Base-by-base conservation (phyloP, 169 alveolate species). In the Sarcocystis neurona region DNA sequence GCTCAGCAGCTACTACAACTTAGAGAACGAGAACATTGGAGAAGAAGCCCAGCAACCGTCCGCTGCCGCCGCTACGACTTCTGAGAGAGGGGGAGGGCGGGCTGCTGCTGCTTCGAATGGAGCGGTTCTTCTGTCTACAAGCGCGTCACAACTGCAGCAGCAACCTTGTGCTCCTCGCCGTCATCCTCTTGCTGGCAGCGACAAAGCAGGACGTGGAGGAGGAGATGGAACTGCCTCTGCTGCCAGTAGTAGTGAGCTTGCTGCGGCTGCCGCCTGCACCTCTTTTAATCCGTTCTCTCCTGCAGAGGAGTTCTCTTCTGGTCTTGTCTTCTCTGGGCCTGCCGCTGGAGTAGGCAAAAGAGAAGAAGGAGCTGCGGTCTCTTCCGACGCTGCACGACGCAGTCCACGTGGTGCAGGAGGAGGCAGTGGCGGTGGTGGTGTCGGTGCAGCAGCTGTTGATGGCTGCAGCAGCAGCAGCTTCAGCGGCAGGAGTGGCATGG, bases 1-100 rank as follows among this genome's bases (percentile, higher is more conserved):
- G 27, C 82, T 72, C 58, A 72, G 82, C 53, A 56, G 41, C 39
- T 72, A 72, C 56, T 72, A 72, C 82, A 43, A 72, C 53, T 53
- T 72, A n/a, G 82, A 39, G 20, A 56, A 72, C 4, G 82, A 72
- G n/a, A 43, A 15, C 34, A 32, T 18, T 3, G 56, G n/a, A n/a
- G n/a, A n/a, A 23, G 37, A 1, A 2, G 44, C 32, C 75, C 2
- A 58, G 70, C 18, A 27, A 5, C n/a, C 70, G 3, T 2, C 70
- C 2, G 70, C 39, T 32, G 70, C 39, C 70, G n/a, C n/a, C 70
- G 18, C 18, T 32, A 27, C 18, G 39, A 27, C 18, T 27, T 10
- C 70, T 58, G n/a, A n/a, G n/a, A n/a, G n/a, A n/a, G n/a, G n/a
- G n/a, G n/a, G n/a, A n/a, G n/a, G n/a, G n/a, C n/a, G n/a, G n/a